phyloP scores from a whole-genome alignment of 2,329 filamentous ascomycete genomes.

The Penicillium hesseltinei region DNA sequence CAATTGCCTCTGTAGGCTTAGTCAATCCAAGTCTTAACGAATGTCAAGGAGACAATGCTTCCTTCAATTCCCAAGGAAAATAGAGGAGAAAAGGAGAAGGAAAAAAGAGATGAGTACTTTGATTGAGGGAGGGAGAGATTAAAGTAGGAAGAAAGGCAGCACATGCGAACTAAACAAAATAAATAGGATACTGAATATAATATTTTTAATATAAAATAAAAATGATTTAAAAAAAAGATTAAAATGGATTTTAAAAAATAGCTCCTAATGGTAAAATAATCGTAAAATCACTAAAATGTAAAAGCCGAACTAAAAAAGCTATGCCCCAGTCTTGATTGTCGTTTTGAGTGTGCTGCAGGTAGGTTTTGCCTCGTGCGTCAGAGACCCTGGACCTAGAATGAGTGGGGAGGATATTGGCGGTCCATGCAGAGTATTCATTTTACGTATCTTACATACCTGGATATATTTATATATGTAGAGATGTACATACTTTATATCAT shows the following conservation, averaged over 20 bases:
- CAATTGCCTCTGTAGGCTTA: slow-evolving; percentile 6
- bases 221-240: neutral
- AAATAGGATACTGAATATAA: slow-evolving; percentile 22
- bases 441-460: slow-evolving; percentile 2
- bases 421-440: slow-evolving; percentile 32
- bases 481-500: neutral
- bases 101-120: slow-evolving; percentile 13
- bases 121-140: slow-evolving; percentile 17
- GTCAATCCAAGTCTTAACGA: slow-evolving; percentile 17
- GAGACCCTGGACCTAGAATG: slow-evolving; percentile 43
- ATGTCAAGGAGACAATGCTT: slow-evolving; percentile 27
- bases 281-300: slow-evolving; percentile 7
- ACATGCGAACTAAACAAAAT: slow-evolving; percentile 24
- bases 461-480: neutral
- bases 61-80: slow-evolving; percentile 14
- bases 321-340: slow-evolving; percentile 31
- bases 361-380: slow-evolving; percentile 44
- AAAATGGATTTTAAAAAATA: slow-evolving; percentile 10
- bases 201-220: neutral
- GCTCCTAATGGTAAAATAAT: neutral
- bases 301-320: slow-evolving; percentile 17
- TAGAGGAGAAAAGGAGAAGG: slow-evolving; percentile 12
- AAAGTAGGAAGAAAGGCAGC: slow-evolving; percentile 25
- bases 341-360: slow-evolving; percentile 44
- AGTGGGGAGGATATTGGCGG: slow-evolving; percentile 35